A percentile compares a stretch with the other conserved stretches of the same genome.
Conservation (phyloP, 352 stramenopile species). For the Phytophthora melonis region DNA sequence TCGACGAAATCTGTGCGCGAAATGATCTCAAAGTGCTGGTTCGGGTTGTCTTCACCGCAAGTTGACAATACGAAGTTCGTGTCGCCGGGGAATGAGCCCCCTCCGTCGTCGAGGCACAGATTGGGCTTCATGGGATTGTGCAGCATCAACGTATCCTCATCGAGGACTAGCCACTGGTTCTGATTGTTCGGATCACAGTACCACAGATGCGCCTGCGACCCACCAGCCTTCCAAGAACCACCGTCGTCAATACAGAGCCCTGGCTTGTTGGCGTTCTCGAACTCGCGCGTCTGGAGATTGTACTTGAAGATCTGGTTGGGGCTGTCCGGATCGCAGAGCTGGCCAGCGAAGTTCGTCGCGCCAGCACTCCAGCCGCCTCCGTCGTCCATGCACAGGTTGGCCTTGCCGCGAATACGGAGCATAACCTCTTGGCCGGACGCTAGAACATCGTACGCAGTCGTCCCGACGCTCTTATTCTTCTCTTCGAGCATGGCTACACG, state of each 20-base stretch:
- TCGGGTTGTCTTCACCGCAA: constrained; percentile 18
- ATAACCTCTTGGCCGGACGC: constrained; percentile 32
- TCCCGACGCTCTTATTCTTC: constrained; percentile 20
- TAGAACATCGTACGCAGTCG: constrained; percentile 19
- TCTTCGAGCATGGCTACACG: constrained; percentile 9
- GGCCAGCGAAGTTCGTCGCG: constrained; percentile 24
- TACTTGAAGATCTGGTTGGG: constrained; percentile 42
- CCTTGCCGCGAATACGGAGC: constrained; percentile 32
- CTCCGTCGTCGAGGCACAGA: constrained; percentile 45
- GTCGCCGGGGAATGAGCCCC: constrained; percentile 15
- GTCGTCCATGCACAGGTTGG: constrained; percentile 46
- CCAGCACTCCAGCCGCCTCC: constrained; percentile 31
- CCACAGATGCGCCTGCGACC: constrained; percentile 24
- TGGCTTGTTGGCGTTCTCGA: constrained; percentile 35
- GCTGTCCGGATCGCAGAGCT: constrained; percentile 33
- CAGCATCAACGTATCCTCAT: constrained; percentile 35
- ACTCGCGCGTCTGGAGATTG: constrained; percentile 15
- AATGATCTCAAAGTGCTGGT: constrained; percentile 32
- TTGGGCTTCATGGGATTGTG: constrained; percentile 40
- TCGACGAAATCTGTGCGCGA: constrained; percentile 10
- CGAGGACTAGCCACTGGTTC: constrained; percentile 35
- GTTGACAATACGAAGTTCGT: constrained; percentile 13
- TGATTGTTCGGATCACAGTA: constrained; percentile 38
- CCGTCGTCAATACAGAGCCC: constrained; percentile 36
- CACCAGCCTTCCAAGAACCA: constrained; percentile 19